A percentile compares a stretch with the other conserved stretches of the same genome.
These are phyloP conservation scores for Quercus phellos DNA, from an alignment of 331 rosid genomes.

Conservation along the genomic window DNA sequence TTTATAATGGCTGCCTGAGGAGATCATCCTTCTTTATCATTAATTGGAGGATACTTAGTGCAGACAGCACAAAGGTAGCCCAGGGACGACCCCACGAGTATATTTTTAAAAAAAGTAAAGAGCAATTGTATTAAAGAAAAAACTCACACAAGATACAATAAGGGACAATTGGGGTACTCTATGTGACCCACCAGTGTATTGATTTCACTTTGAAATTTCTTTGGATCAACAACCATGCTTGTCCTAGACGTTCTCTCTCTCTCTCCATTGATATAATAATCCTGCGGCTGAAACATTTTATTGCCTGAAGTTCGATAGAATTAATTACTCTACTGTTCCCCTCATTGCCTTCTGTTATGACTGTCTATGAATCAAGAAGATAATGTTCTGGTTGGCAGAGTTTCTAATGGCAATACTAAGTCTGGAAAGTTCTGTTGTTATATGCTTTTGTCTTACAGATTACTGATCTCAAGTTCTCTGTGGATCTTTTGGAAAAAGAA, in stretches of 20 bases:
- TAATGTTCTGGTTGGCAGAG: not conserved
- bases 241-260: not conserved
- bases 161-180: too few relatives aligned
- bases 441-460: slow-evolving; percentile 43
- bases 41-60: not conserved
- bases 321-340: not conserved
- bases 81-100: not conserved
- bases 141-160: too few relatives aligned
- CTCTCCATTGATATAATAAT: not conserved
- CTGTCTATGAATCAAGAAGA: not conserved
- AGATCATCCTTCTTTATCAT: slow-evolving; percentile 8
- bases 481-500: slow-evolving; percentile 86
- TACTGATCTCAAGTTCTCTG: slow-evolving; percentile 74
- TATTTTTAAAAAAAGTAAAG: too few relatives aligned
- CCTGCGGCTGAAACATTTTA: not conserved
- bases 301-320: not conserved
- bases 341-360: not conserved
- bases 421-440: not conserved
- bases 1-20: slow-evolving; percentile 16
- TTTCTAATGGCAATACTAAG: not conserved
- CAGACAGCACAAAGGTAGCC: not conserved
- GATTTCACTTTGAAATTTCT: not conserved
- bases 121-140: too few relatives aligned
- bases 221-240: not conserved
- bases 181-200: not conserved